phyloP scores from a whole-genome alignment of 495 filamentous ascomycete species.

The Talaromyces borbonicus region DNA sequence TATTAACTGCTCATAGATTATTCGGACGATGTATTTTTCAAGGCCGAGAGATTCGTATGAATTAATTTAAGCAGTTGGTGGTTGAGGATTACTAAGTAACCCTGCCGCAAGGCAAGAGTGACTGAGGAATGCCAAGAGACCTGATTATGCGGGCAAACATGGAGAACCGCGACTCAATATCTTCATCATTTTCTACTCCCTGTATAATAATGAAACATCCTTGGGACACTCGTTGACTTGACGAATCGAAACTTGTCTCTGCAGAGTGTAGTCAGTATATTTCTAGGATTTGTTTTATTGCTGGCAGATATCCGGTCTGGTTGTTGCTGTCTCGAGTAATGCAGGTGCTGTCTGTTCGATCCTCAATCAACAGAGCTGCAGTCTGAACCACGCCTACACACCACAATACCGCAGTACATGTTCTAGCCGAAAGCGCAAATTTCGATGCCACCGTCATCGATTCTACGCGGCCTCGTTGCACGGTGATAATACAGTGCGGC shows the following conservation, averaged over 20 bases:
- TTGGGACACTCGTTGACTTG: neutral
- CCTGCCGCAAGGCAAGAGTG: neutral
- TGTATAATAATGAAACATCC: too few species aligned
- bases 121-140: neutral
- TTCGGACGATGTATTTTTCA: too few species aligned
- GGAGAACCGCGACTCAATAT: neutral
- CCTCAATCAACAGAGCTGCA: too few species aligned
- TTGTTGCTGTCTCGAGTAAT: neutral
- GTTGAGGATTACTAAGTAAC: too few species aligned
- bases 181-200: neutral
- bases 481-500: constrained; percentile 27
- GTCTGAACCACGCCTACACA: too few species aligned
- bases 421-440: neutral
- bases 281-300: neutral
- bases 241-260: too few species aligned
- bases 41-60: too few species aligned
- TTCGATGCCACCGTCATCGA: constrained; percentile 14
- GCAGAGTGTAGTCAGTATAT: too few species aligned
- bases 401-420: too few species aligned
- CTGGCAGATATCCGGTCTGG: too few species aligned
- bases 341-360: neutral
- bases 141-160: neutral
- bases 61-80: neutral
- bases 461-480: constrained; percentile 19
- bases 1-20: too few species aligned